These are phyloP conservation scores for Quercus tomentella DNA, from an alignment of 331 rosid species.

Conservation along the genomic window DNA sequence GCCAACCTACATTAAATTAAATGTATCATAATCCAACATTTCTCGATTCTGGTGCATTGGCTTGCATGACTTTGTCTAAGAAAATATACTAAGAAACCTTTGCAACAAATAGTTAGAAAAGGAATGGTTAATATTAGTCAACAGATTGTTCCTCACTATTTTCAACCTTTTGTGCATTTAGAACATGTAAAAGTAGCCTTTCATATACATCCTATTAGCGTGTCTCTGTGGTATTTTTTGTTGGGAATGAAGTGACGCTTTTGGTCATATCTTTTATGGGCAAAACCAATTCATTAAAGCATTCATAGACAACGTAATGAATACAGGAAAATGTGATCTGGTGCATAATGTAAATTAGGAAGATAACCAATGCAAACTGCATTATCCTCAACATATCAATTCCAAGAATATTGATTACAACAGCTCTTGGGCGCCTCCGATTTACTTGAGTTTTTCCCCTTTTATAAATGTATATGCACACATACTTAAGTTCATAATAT, in stretches of 20 bases:
- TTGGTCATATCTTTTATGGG: not conserved
- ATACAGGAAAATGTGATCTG: not conserved
- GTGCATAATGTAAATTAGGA: not conserved
- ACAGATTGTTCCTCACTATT: not conserved
- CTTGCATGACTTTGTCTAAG: not conserved
- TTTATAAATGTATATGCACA: not conserved
- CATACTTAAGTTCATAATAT: too few species aligned
- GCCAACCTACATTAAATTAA: constrained; percentile 58
- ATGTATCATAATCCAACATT: not conserved
- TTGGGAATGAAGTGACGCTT: not conserved
- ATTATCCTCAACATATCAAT: not conserved
- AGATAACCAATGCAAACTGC: not conserved
- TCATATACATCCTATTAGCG: not conserved
- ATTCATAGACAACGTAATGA: not conserved
- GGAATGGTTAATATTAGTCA: not conserved
- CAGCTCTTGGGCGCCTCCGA: not conserved
- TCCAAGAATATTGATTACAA: not conserved
- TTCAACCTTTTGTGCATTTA: not conserved
- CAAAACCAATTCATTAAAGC: not conserved
- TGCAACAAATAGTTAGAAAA: not conserved
- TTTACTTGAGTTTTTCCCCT: not conserved
- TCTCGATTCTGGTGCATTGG: not conserved
- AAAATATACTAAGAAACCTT: not conserved
- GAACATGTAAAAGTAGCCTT: not conserved
- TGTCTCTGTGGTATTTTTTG: not conserved